These are phyloP conservation scores for Ceratocystis colombiana DNA, from an alignment of 2,329 filamentous ascomycete species.

Conservation along the genomic window DNA sequence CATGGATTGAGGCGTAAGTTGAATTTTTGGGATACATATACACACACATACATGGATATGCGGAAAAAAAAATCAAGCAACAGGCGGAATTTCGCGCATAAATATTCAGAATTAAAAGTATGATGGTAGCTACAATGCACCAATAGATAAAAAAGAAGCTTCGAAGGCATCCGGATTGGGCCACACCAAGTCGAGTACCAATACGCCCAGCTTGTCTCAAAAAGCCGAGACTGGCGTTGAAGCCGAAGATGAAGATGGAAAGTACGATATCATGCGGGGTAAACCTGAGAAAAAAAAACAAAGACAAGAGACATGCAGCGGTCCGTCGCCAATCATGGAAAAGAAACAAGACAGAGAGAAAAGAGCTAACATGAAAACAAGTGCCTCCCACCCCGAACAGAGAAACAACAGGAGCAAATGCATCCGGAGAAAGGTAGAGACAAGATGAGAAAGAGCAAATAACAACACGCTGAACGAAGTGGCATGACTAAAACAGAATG, in stretches of 20 bases:
- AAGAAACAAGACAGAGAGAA: constrained; percentile 4
- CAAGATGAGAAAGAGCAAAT: not conserved
- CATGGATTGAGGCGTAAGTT: no score
- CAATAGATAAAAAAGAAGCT: constrained; percentile 6
- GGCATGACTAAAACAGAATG: not conserved
- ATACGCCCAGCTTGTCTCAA: not conserved
- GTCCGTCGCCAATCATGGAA: not conserved
- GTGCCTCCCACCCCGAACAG: constrained; percentile 9
- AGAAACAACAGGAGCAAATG: not conserved
- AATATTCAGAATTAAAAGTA: constrained; percentile 10
- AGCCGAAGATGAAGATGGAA: not conserved
- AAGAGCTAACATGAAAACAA: not conserved
- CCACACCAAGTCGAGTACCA: not conserved
- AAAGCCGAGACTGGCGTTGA: not conserved
- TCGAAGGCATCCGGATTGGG: not conserved
- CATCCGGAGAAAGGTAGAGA: not conserved
- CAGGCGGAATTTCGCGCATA: not conserved
- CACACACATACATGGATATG: not conserved
- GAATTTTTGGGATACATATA: not conserved
- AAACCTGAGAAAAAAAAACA: not conserved
- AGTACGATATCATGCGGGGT: not conserved
- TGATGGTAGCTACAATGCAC: constrained; percentile 6
- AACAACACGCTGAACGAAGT: constrained; percentile 12
- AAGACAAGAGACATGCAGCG: constrained; percentile 6
- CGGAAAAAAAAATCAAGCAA: not conserved